These are phyloP conservation scores for Straminergon stramineum DNA, from an alignment of 225 moss, liverwort and hornwort genomes.

Conservation along the genomic window DNA sequence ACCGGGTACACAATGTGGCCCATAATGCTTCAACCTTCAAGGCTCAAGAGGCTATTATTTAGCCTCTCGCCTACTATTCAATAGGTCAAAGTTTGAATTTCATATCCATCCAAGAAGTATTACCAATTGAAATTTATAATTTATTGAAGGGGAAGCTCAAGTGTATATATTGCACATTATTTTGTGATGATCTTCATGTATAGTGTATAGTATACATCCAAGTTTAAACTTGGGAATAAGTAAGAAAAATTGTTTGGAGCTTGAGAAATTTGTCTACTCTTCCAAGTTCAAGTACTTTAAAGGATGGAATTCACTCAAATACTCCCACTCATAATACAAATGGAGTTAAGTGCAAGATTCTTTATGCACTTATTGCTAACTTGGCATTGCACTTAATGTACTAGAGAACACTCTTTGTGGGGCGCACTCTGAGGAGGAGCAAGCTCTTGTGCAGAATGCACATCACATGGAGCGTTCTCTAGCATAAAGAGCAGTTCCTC, in stretches of 20 bases:
- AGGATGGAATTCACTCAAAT: not conserved
- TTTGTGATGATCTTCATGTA: not conserved
- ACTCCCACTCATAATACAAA: too few relatives aligned
- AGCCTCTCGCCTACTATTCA: not conserved
- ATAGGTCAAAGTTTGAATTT: not conserved
- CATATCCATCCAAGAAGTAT: not conserved
- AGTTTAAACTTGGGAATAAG: not conserved
- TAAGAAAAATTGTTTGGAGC: not conserved
- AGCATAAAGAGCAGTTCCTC: too few relatives aligned
- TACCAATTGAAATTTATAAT: not conserved
- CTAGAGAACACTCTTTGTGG: too few relatives aligned
- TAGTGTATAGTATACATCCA: rapidly evolving
- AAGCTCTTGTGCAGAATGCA: too few relatives aligned
- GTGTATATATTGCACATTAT: not conserved
- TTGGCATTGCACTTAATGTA: not conserved
- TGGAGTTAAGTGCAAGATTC: not conserved
- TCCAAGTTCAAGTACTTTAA: not conserved
- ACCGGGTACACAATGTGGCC: rapidly evolving
- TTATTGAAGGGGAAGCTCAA: not conserved
- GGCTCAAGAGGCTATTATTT: not conserved
- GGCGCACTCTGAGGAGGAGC: too few relatives aligned
- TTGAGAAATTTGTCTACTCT: not conserved
- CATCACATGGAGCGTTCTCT: too few relatives aligned
- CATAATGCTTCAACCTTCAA: not conserved
- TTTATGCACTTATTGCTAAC: too few relatives aligned